These are phyloP conservation scores for Metschnikowia amazonensis DNA, from an alignment of 805 yeast species.

Conservation along the genomic window DNA sequence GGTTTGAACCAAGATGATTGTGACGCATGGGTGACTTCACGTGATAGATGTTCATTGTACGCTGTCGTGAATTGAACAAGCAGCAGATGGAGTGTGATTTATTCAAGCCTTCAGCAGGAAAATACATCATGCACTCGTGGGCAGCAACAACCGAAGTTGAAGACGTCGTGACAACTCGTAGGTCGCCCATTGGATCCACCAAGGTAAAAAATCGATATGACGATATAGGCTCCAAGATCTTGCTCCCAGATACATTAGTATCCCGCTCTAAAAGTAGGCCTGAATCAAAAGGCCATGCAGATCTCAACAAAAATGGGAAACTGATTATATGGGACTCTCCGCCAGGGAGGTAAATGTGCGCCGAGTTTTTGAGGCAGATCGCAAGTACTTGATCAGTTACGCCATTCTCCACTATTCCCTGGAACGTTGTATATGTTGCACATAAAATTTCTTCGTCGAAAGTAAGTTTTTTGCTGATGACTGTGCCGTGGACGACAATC, in stretches of 20 bases:
- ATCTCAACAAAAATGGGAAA: conserved; percentile 63
- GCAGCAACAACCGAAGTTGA: conserved; percentile 62
- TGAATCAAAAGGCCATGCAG: conserved; percentile 59
- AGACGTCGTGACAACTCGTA: conserved; percentile 68
- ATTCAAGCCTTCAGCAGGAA: conserved; percentile 43
- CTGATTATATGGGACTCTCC: conserved; percentile 59
- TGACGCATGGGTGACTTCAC: conserved; percentile 37
- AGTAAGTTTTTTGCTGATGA: conserved; percentile 45
- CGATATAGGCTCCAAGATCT: conserved; percentile 7
- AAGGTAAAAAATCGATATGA: conserved; percentile 54
- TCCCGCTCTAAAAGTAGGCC: conserved; percentile 66
- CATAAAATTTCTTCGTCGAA: conserved; percentile 50
- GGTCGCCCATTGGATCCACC: conserved; percentile 69
- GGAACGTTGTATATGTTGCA: conserved; percentile 61
- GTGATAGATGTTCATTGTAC: conserved; percentile 51
- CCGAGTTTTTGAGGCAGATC: conserved; percentile 57
- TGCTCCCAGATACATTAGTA: conserved; percentile 8
- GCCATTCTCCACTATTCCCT: conserved; percentile 8
- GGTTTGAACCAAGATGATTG: conserved; percentile 3
- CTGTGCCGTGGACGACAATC: conserved; percentile 48
- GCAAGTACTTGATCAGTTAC: conserved; percentile 43
- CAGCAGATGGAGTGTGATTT: conserved; percentile 46
- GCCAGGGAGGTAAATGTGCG: conserved; percentile 56
- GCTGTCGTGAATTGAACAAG: conserved; percentile 49
- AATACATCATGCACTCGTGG: conserved; percentile 52